Conservation (phyloP, 345 rosid species). For the Jatropha curcas region DNA sequence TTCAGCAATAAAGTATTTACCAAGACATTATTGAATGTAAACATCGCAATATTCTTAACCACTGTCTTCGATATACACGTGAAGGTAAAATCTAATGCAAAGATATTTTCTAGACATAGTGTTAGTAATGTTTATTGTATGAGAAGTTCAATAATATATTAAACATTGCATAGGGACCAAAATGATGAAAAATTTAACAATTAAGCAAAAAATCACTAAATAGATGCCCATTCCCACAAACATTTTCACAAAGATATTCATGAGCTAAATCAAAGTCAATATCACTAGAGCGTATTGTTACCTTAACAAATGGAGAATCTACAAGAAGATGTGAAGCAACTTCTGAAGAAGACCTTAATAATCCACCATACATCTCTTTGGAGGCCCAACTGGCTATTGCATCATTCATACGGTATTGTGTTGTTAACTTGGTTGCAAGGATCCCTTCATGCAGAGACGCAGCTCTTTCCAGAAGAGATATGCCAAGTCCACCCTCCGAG, state of each 20-base stretch:
- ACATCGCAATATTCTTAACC: not conserved
- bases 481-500: constrained; percentile 87
- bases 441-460: constrained; percentile 69
- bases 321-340: constrained; percentile 86
- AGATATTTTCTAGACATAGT: not conserved
- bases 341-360: constrained; percentile 63
- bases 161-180: not conserved
- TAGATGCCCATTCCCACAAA: not conserved
- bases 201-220: not conserved
- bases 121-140: not conserved
- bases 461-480: constrained; percentile 85
- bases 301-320: constrained; percentile 93
- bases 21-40: not conserved
- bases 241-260: not conserved
- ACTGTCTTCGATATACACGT: no score
- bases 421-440: constrained; percentile 66
- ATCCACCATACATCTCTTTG: constrained; percentile 94
- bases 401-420: constrained; percentile 94
- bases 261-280: not conserved
- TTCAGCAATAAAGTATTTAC: not conserved
- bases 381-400: constrained; percentile 97
- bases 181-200: not conserved
- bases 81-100: no score
- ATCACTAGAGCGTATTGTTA: constrained; percentile 29
- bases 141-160: not conserved